A percentile compares a stretch with the other conserved stretches of the same genome.
phyloP scores from a whole-genome alignment of 2,329 filamentous ascomycete genomes.

The Colletotrichum sp. region DNA sequence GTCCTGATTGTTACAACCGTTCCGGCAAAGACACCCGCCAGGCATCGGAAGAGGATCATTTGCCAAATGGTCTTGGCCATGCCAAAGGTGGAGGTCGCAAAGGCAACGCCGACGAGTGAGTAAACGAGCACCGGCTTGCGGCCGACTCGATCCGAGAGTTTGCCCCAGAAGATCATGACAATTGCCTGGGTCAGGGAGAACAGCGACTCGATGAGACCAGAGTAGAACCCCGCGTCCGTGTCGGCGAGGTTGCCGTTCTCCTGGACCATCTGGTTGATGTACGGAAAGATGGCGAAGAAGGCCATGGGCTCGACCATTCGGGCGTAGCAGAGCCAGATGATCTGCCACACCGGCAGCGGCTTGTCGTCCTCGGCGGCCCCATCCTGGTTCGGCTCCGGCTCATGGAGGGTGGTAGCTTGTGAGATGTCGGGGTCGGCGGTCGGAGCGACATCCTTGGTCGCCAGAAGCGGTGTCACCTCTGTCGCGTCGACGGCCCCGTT shows the following conservation, averaged over 20 bases:
- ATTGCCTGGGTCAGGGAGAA: slow-evolving; percentile 79
- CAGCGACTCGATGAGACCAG: slow-evolving; percentile 74
- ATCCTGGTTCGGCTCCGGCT: neutral
- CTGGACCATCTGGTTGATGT: slow-evolving; percentile 79
- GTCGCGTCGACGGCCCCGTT: neutral
- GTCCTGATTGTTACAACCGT: slow-evolving; percentile 77
- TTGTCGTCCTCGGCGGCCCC: neutral
- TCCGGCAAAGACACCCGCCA: slow-evolving; percentile 77
- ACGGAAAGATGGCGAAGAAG: slow-evolving; percentile 86
- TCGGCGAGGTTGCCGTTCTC: slow-evolving; percentile 65
- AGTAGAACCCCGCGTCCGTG: slow-evolving; percentile 80
- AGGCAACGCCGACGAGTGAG: slow-evolving; percentile 67
- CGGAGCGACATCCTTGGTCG: neutral
- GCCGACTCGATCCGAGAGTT: slow-evolving; percentile 66
- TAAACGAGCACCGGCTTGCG: slow-evolving; percentile 75
- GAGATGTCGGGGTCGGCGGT: slow-evolving; percentile 8
- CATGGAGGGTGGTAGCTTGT: neutral
- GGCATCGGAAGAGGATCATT: slow-evolving; percentile 75
- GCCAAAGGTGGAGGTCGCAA: slow-evolving; percentile 71
- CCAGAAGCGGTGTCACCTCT: slow-evolving; percentile 4
- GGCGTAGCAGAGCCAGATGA: slow-evolving; percentile 75
- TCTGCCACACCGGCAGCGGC: slow-evolving; percentile 50
- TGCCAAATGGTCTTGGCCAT: slow-evolving; percentile 70
- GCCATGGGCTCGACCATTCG: slow-evolving; percentile 77
- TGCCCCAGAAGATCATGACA: slow-evolving; percentile 80